phyloP scores from a whole-genome alignment of 78 protist genomes.

The Protostelium mycophagum region DNA sequence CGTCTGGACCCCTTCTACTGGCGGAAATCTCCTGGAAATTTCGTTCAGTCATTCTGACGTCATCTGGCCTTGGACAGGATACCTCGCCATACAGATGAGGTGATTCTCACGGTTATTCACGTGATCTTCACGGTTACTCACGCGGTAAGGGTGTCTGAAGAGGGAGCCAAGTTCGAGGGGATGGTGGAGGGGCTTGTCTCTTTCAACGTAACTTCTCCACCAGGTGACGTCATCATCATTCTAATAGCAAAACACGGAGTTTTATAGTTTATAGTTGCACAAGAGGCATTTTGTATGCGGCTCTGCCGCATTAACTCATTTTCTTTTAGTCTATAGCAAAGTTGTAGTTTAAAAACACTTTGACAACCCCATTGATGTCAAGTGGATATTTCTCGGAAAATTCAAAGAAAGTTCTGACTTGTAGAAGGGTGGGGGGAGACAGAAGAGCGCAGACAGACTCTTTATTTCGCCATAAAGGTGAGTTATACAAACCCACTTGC shows the following conservation, averaged over 20 bases:
- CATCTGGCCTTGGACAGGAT: constrained; percentile 90
- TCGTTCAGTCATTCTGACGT: constrained; percentile 3
- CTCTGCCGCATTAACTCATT: too few species aligned
- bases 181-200: constrained; percentile 39
- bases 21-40: constrained; percentile 43
- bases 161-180: constrained; percentile 33
- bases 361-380: too few species aligned
- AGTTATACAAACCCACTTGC: neutral
- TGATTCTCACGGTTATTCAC: too few species aligned
- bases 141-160: constrained; percentile 16
- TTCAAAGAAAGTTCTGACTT: too few species aligned
- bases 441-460: neutral
- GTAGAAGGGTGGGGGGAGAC: neutral
- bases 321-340: too few species aligned
- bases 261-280: neutral
- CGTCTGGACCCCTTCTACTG: constrained; percentile 16
- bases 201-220: constrained; percentile 17
- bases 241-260: neutral
- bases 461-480: neutral
- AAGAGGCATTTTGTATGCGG: too few species aligned
- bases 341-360: too few species aligned
- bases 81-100: constrained; percentile 46
- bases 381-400: too few species aligned
- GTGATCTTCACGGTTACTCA: neutral
- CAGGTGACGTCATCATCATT: neutral